These are phyloP conservation scores for Mycosphaerella sp. DNA, from an alignment of 2,329 filamentous ascomycete genomes.

Conservation along the genomic window DNA sequence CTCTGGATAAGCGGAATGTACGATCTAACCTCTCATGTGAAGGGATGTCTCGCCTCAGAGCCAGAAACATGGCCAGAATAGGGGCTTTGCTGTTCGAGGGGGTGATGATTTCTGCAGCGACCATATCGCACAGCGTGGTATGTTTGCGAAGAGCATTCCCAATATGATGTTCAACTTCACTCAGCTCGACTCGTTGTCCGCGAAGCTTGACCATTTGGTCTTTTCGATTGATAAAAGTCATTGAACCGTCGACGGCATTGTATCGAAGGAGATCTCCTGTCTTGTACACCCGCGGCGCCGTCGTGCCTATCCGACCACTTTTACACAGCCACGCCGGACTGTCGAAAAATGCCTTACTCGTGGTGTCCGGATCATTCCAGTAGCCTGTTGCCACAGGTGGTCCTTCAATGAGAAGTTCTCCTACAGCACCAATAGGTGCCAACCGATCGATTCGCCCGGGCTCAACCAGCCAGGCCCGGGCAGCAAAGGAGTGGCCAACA, in stretches of 20 bases:
- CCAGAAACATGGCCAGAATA: not conserved
- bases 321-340: slow-evolving; percentile 34
- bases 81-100: not conserved
- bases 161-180: slow-evolving; percentile 54
- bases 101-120: slow-evolving; percentile 2
- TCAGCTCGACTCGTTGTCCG: slow-evolving; percentile 68
- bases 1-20: slow-evolving; percentile 1
- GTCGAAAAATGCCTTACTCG: not conserved
- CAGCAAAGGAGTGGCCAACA: slow-evolving; percentile 8
- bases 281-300: slow-evolving; percentile 1
- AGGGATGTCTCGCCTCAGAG: not conserved
- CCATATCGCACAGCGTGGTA: not conserved
- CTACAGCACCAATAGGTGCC: slow-evolving; percentile 7
- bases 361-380: slow-evolving; percentile 9
- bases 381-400: slow-evolving; percentile 9
- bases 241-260: slow-evolving; percentile 40
- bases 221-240: slow-evolving; percentile 52
- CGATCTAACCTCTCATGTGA: not conserved
- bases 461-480: slow-evolving; percentile 10
- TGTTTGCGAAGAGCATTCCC: slow-evolving; percentile 1
- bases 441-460: slow-evolving; percentile 30
- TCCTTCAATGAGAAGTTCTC: slow-evolving; percentile 11
- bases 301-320: not conserved
- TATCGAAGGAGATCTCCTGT: slow-evolving; percentile 56
- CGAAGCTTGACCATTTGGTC: slow-evolving; percentile 74